A percentile compares a stretch with the other conserved stretches of the same genome.
Conservation (phyloP, 352 stramenopile genomes). For the Pythium dissimile region DNA sequence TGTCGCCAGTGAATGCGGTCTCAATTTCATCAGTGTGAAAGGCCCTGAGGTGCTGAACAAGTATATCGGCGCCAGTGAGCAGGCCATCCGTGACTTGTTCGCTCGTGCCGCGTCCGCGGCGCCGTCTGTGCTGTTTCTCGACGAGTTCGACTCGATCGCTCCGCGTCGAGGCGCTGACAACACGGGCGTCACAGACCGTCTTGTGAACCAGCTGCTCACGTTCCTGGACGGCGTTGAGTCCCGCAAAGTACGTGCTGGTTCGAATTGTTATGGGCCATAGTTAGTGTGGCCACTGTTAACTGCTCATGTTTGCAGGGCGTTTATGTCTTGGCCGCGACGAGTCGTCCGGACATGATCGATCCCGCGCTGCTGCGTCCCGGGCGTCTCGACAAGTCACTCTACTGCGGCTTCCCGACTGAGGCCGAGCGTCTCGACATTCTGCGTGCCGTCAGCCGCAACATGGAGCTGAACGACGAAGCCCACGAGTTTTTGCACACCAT, state of each 20-base stretch:
- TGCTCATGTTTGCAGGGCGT: no score
- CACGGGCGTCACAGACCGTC: slow-evolving; percentile 94
- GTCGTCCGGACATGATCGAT: slow-evolving; percentile 96
- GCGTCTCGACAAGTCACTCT: slow-evolving; percentile 94
- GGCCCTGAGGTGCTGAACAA: slow-evolving; percentile 89
- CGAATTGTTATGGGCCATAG: neutral
- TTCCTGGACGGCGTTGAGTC: slow-evolving; percentile 96
- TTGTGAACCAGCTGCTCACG: slow-evolving; percentile 98
- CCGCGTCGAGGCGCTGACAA: slow-evolving; percentile 92
- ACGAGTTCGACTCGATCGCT: slow-evolving; percentile 95
- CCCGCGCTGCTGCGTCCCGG: slow-evolving; percentile 92
- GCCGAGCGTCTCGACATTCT: slow-evolving; percentile 82
- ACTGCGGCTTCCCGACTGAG: slow-evolving; percentile 85
- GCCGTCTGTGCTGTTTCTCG: slow-evolving; percentile 79
- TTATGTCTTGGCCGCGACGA: slow-evolving; percentile 96
- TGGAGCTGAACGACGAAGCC: slow-evolving; percentile 66
- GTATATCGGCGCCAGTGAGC: slow-evolving; percentile 89
- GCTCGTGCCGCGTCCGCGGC: slow-evolving; percentile 65
- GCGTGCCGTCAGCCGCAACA: slow-evolving; percentile 65
- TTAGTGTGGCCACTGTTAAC: no score
- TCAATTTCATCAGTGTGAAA: slow-evolving; percentile 92
- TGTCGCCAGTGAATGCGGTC: slow-evolving; percentile 81
- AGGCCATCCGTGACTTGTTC: slow-evolving; percentile 87
- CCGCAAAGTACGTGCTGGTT: slow-evolving; percentile 41
- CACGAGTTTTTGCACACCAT: slow-evolving; percentile 76